Evolutionary conservation across 257 asterid genomes (phyloP), one percentile per base, ranked within the genome.

Genomic region (Phtheirospermum japonicum): DNA sequence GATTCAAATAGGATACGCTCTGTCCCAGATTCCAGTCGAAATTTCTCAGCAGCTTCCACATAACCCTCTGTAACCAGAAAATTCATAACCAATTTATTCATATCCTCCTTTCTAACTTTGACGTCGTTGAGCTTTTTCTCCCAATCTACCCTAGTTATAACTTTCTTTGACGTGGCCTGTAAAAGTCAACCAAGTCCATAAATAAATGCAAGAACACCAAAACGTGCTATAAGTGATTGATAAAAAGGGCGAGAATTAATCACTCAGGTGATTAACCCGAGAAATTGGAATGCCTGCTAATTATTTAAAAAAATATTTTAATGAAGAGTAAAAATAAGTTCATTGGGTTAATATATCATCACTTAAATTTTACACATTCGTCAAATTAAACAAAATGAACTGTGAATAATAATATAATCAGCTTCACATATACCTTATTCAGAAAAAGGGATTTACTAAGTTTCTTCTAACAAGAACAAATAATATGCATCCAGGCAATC

Each of bases 51-150:
- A 20, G 83, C 93, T 31, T 88, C 93, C 26, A 82, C 95, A 60
- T 80, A 83, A 56, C 95, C 96, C 81, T 85, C 90, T 0, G 95
- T 85, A 51, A 85, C 95, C 62, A 88, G 77, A 76, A 83, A 88
- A 74, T 88, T 83, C 96, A 88, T 88, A 70, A 88, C 96, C 83
- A 88, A 53, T 73, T 76, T 82, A 77, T 88, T 80, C 89, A 80
- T 83, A 71, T 83, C 93, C 70, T 82, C 88, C 76, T 83, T 85
- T 64, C 77, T 73, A 48, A 83, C 74, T 73, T 72, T 82, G 13
- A 80, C 85, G 65, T 82, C 84, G 39, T 72, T 72, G 46, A 88
- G 83, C 75, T 33, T 80, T 60, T 83, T 80, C 86, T 80, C 93
- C 96, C 96, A 88, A 65, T 85, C 96, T 65, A 63, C 84, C 75